phyloP scores from a whole-genome alignment of 805 yeast species.

The Saturnispora quitensis region DNA sequence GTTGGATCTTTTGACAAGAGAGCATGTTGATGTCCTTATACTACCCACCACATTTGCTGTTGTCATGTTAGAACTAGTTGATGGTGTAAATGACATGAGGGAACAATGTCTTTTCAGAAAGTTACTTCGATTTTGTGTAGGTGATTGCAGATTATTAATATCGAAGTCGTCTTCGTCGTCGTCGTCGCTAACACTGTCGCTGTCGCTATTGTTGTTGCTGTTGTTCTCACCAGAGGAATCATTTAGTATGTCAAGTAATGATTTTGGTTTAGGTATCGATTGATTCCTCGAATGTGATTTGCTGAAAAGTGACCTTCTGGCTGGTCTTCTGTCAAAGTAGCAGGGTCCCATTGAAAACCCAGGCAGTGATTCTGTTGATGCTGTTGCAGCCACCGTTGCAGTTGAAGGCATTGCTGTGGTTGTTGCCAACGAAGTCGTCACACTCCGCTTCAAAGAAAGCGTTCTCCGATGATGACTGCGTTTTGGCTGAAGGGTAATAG shows the following conservation, averaged over 20 bases:
- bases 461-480: not conserved
- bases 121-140: conserved; percentile 5
- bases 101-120: conserved; percentile 1
- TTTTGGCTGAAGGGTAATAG: conserved; percentile 6
- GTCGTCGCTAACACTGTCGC: not conserved
- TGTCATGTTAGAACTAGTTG: not conserved
- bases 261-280: not conserved
- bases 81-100: not conserved
- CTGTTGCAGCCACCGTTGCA: not conserved
- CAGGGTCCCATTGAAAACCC: not conserved
- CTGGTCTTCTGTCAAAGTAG: not conserved
- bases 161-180: not conserved
- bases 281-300: not conserved
- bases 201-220: not conserved
- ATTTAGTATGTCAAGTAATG: not conserved
- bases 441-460: not conserved
- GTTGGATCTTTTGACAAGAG: not conserved
- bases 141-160: conserved; percentile 1
- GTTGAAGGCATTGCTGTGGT: not conserved
- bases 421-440: not conserved
- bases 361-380: not conserved
- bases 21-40: not conserved
- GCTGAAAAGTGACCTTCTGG: not conserved
- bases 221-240: not conserved
- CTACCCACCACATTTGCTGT: not conserved